These are phyloP conservation scores for Crithidia bombi DNA, from an alignment of 208 protist genomes.

Conservation along the genomic window DNA sequence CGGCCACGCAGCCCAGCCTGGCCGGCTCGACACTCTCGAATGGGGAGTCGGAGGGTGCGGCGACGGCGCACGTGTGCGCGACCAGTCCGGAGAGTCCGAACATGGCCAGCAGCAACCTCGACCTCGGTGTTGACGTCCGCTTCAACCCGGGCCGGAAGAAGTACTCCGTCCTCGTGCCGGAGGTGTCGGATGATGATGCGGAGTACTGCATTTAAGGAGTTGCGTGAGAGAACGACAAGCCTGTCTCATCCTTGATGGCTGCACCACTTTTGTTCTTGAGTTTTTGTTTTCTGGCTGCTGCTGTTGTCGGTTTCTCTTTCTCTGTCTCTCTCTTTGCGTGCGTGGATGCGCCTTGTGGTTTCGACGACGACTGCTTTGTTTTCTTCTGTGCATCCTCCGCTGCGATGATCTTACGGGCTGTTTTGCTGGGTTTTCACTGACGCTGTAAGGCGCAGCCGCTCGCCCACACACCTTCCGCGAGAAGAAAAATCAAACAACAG, in stretches of 20 bases:
- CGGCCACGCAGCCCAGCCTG: background rate
- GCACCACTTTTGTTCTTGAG: background rate
- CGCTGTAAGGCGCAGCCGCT: background rate
- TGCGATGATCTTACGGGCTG: background rate
- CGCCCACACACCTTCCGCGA: too few relatives aligned
- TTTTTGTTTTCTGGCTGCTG: background rate
- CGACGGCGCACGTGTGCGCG: background rate
- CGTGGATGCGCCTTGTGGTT: background rate
- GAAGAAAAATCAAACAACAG: too few relatives aligned
- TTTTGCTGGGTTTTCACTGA: background rate
- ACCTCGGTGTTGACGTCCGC: constrained; percentile 28
- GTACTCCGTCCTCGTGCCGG: constrained; percentile 33
- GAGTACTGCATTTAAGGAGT: constrained; percentile 58
- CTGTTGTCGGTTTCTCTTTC: background rate
- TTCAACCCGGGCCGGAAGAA: constrained; percentile 37
- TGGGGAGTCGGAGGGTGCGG: background rate
- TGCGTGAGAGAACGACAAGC: background rate
- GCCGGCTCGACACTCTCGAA: background rate
- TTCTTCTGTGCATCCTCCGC: background rate
- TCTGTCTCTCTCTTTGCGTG: background rate
- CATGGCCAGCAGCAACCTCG: background rate
- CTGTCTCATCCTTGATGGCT: background rate
- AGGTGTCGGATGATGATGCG: constrained; percentile 35
- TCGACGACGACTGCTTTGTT: background rate
- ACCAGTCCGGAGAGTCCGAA: constrained; percentile 1